Evolutionary conservation across 1,284 basidiomycete genomes (phyloP).

Genomic region (Salmacisia buchloeana): DNA sequence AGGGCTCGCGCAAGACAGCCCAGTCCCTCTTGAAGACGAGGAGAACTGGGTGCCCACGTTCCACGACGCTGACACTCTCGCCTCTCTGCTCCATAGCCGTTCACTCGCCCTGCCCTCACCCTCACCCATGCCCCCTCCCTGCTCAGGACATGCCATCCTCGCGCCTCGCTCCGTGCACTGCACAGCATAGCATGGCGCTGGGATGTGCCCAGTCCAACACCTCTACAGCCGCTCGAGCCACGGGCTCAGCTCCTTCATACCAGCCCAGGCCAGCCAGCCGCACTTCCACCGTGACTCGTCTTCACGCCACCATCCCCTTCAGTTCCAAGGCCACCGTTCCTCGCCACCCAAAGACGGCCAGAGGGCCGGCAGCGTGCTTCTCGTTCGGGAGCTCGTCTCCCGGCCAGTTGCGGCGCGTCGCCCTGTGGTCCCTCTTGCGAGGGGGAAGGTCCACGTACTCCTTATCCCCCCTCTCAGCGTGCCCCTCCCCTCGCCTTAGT

Average conservation of each 20-base stretch:
- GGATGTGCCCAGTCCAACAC: no score
- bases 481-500: background rate
- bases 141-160: no score
- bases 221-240: no score
- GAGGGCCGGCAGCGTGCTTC: background rate
- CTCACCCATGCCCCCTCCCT: no score
- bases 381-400: background rate
- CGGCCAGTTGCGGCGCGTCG: background rate
- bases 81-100: no score
- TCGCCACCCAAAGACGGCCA: background rate
- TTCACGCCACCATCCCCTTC: background rate
- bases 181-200: no score
- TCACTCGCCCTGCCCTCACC: no score
- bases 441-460: constrained; percentile 9
- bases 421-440: background rate
- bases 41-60: no score
- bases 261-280: background rate
- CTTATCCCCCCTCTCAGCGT: constrained; percentile 8
- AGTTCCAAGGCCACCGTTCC: constrained; percentile 7
- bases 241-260: background rate
- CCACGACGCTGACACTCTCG: no score
- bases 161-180: no score
- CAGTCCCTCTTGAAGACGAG: no score
- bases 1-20: no score
- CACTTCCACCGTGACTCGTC: background rate